Conservation (phyloP, 2,329 filamentous ascomycete genomes). For the Colletotrichum tofieldiae region DNA sequence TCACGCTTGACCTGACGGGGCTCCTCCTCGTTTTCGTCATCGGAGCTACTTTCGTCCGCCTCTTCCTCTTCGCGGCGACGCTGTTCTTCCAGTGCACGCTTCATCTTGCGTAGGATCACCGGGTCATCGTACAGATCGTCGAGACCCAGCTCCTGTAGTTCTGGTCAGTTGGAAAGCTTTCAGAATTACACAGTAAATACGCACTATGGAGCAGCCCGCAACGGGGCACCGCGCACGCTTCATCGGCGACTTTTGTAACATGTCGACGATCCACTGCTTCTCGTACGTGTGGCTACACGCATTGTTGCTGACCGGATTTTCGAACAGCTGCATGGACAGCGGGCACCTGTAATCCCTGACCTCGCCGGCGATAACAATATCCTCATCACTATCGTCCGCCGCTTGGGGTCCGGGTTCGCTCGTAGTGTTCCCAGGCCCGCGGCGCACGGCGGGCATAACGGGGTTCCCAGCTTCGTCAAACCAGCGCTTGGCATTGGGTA, state of each 20-base stretch:
- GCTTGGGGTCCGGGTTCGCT: constrained; percentile 53
- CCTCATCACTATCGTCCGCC: constrained; percentile 74
- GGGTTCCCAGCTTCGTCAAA: constrained; percentile 65
- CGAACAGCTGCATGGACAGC: constrained; percentile 75
- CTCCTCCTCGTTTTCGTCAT: constrained; percentile 12
- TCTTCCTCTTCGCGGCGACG: constrained; percentile 62
- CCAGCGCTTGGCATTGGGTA: constrained; percentile 70
- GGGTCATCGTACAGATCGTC: constrained; percentile 71
- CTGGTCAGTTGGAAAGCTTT: constrained; percentile 22
- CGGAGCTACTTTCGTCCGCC: constrained; percentile 51
- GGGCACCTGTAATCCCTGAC: constrained; percentile 79
- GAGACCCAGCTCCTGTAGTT: constrained; percentile 62
- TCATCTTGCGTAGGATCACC: constrained; percentile 71
- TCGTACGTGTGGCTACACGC: constrained; percentile 84
- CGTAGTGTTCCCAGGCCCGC: constrained; percentile 30
- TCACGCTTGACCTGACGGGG: constrained; percentile 29
- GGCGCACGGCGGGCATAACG: constrained; percentile 44
- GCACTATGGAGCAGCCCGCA: constrained; percentile 74
- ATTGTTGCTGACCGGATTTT: constrained; percentile 76
- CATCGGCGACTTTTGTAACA: constrained; percentile 58
- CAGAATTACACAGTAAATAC: constrained; percentile 33
- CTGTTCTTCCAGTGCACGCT: constrained; percentile 62
- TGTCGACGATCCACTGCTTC: constrained; percentile 73
- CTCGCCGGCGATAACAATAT: constrained; percentile 77
- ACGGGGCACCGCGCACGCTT: constrained; percentile 72